phyloP scores from a whole-genome alignment of 305 asterid species.

The Fraxinus sp. region DNA sequence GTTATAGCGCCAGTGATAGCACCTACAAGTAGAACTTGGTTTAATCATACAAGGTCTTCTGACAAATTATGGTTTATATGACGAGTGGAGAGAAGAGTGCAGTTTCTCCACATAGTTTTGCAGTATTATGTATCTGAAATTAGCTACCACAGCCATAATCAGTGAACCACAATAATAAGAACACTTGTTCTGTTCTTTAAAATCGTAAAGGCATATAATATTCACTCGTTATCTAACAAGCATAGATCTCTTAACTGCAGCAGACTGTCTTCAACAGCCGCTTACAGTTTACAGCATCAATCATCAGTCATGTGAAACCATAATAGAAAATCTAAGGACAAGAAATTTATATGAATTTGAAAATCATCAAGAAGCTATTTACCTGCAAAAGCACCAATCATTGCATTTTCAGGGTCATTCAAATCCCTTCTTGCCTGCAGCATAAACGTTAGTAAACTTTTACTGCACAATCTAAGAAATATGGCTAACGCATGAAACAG shows the following conservation, averaged over 20 bases:
- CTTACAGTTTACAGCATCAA: not conserved
- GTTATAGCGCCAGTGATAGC: slow-evolving; percentile 70
- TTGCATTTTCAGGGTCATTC: slow-evolving; percentile 61
- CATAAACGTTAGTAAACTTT: slow-evolving; percentile 10
- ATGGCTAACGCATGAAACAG: not conserved
- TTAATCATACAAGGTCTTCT: not conserved
- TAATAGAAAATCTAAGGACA: not conserved
- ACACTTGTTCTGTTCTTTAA: not conserved
- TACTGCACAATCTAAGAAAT: not conserved
- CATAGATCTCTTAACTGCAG: not conserved
- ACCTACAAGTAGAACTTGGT: slow-evolving; percentile 32
- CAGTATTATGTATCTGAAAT: not conserved
- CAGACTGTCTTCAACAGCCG: not conserved
- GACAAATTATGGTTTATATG: not conserved
- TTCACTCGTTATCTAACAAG: not conserved
- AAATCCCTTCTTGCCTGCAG: slow-evolving; percentile 66
- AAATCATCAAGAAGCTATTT: slow-evolving; percentile 12
- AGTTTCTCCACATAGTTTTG: not conserved
- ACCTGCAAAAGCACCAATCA: slow-evolving; percentile 77
- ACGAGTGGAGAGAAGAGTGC: not conserved
- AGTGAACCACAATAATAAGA: not conserved
- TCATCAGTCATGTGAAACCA: not conserved
- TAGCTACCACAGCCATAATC: not conserved
- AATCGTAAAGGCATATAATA: not conserved
- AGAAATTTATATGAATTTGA: not conserved